Conservation (phyloP, 129 eudicot species). For the Flaveria trinervia region DNA sequence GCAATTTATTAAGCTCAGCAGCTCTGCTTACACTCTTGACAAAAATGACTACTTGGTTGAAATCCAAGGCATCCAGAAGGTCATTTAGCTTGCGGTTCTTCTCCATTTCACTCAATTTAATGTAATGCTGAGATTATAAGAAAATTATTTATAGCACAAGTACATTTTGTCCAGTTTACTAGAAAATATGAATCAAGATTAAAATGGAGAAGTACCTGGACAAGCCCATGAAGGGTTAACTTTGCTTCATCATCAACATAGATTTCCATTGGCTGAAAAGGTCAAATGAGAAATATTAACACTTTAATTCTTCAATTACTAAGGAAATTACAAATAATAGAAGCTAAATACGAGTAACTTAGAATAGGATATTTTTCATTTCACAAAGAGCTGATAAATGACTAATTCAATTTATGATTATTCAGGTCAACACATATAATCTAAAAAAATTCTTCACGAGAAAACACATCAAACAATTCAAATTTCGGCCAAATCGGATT, state of each 20-base stretch:
- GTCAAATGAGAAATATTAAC: constrained; percentile 5
- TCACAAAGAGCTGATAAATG: background rate
- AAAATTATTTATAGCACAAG: background rate
- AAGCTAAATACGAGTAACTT: background rate
- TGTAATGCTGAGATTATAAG: constrained; percentile 63
- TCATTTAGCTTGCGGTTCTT: constrained; percentile 91
- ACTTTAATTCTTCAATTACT: constrained; percentile 13
- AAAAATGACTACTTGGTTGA: constrained; percentile 91
- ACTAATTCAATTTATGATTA: background rate
- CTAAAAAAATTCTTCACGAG: background rate
- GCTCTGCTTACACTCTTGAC: constrained; percentile 95
- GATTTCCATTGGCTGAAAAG: constrained; percentile 95
- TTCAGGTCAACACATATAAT: background rate
- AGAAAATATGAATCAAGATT: background rate
- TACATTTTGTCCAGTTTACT: background rate
- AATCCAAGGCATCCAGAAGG: constrained; percentile 88
- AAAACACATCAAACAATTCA: background rate
- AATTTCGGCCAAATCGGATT: background rate
- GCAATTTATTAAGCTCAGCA: constrained; percentile 84
- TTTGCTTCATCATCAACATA: constrained; percentile 96
- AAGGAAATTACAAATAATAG: constrained; percentile 4
- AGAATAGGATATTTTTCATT: background rate
- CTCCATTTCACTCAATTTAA: constrained; percentile 84
- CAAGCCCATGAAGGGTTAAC: constrained; percentile 94
- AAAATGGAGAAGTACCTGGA: constrained; percentile 56